Evolutionary conservation across 129 eudicot genomes (phyloP), one percentile per base, ranked within the genome.

Genomic region (Lactuca saligna): DNA sequence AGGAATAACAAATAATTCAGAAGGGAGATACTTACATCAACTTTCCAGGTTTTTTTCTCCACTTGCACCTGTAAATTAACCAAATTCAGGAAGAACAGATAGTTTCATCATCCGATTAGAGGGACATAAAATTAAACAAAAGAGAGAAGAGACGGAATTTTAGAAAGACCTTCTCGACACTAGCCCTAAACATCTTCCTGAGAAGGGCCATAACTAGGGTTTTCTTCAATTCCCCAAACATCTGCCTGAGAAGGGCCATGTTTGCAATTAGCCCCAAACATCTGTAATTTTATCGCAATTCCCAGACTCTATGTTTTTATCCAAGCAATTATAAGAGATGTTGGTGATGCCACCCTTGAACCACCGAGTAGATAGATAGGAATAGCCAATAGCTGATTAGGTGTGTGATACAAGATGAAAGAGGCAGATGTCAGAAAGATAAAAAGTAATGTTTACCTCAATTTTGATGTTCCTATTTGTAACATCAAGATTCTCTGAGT

Each of bases 201-300:
- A 88, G 89, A 73, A 92, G 88, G 14, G 96, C 98, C 98, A 88
- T 88, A n/a, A 92, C 84, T 78, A 92, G 98, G 86, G 98, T 92
- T 78, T 92, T 92, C 87, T 92, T 92, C 48, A 25, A 25, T 25
- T 25, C 29, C 29, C 29, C 29, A 25, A 25, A 25, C 29, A 25
- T 25, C 1, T 25, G 2, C 29, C 29, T 25, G 29, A 25, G 29
- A 25, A 25, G 29, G 29, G 29, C 29, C 29, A 25, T 25, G 29
- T 25, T 25, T 25, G 29, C 29, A 25, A 25, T 25, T 25, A 25
- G 29, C 29, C 93, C 97, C 97, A 94, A 69, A 66, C 76, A 73
- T 87, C 65, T 11, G 99, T 97, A 77, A 87, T 59, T 72, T 89
- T 94, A 53, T 89, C 89, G 1, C 96, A 97, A 57, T 83, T 83